phyloP scores from a whole-genome alignment of 306 rosid genomes.

The Vigna angularis region DNA sequence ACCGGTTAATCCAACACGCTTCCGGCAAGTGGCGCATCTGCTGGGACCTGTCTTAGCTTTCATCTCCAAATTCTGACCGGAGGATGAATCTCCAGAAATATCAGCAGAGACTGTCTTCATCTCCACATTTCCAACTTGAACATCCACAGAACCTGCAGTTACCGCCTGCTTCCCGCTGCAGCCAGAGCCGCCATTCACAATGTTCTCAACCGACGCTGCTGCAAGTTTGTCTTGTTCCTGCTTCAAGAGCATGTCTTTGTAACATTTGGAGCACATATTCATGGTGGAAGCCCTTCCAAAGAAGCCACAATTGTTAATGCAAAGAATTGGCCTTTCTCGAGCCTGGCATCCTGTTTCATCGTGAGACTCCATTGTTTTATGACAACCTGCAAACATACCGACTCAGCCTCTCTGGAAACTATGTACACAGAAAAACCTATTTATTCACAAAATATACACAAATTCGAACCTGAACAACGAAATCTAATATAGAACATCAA shows the following conservation, averaged over 20 bases:
- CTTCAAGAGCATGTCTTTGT: constrained; percentile 68
- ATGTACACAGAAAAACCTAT: neutral
- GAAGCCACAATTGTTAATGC: constrained; percentile 75
- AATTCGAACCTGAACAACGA: neutral
- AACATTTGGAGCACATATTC: constrained; percentile 84
- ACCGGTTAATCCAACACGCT: constrained; percentile 75
- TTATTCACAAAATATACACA: neutral
- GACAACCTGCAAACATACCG: constrained; percentile 48
- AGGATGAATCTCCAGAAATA: constrained; percentile 48
- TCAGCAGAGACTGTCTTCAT: constrained; percentile 38
- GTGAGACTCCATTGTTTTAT: constrained; percentile 62
- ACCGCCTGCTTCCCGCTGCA: constrained; percentile 43
- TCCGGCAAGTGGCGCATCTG: constrained; percentile 65
- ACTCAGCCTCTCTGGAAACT: constrained; percentile 1
- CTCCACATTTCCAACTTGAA: constrained; percentile 48
- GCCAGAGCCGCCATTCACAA: constrained; percentile 57
- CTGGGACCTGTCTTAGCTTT: constrained; percentile 56
- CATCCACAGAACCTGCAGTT: constrained; percentile 32
- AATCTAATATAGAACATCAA: neutral
- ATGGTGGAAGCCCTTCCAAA: constrained; percentile 75
- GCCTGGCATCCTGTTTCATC: constrained; percentile 75
- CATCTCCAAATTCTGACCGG: constrained; percentile 48
- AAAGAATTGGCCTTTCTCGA: constrained; percentile 64
- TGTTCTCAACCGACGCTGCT: constrained; percentile 65
- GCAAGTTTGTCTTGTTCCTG: constrained; percentile 70